Percentiles rank a stretch among this genome's conserved stretches.
phyloP scores from a whole-genome alignment of 2,329 filamentous ascomycete genomes.

The Rosellinia necatrix region DNA sequence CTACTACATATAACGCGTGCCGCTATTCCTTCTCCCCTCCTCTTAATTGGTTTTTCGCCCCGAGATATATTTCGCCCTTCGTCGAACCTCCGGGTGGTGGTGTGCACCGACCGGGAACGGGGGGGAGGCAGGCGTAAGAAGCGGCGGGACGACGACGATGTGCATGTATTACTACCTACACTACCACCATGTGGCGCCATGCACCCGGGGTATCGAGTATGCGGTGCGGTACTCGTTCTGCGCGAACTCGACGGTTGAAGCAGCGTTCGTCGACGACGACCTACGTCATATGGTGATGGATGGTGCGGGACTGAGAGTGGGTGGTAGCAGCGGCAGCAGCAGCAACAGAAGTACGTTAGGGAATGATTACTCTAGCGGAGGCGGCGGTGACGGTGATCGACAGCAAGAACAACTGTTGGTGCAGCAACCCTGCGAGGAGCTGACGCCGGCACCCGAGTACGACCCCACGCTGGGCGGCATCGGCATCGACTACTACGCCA shows the following conservation, averaged over 20 bases:
- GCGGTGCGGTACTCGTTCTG: conserved; percentile 52
- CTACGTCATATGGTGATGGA: background rate
- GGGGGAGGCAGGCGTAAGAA: too few relatives aligned
- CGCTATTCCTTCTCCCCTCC: too few relatives aligned
- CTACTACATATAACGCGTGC: too few relatives aligned
- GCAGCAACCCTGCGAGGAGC: conserved; percentile 39
- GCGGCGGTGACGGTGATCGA: too few relatives aligned
- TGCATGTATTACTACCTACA: conserved; percentile 57
- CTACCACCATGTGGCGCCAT: conserved; percentile 54
- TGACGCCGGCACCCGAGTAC: conserved; percentile 38
- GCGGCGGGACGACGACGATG: conserved; percentile 50
- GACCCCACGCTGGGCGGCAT: conserved; percentile 38
- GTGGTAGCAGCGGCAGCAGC: background rate
- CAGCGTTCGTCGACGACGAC: conserved; percentile 8
- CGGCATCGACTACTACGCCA: conserved; percentile 35
- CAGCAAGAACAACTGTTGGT: too few relatives aligned
- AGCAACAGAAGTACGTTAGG: background rate
- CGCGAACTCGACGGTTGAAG: conserved; percentile 40
- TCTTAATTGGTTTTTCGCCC: too few relatives aligned
- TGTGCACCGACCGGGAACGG: too few relatives aligned
- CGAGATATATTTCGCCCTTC: too few relatives aligned
- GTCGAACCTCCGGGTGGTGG: too few relatives aligned
- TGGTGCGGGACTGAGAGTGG: too few relatives aligned
- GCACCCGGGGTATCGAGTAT: conserved; percentile 47
- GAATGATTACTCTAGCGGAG: background rate